These are phyloP conservation scores for Sindora glabra DNA, from an alignment of 306 rosid species.

Conservation along the genomic window DNA sequence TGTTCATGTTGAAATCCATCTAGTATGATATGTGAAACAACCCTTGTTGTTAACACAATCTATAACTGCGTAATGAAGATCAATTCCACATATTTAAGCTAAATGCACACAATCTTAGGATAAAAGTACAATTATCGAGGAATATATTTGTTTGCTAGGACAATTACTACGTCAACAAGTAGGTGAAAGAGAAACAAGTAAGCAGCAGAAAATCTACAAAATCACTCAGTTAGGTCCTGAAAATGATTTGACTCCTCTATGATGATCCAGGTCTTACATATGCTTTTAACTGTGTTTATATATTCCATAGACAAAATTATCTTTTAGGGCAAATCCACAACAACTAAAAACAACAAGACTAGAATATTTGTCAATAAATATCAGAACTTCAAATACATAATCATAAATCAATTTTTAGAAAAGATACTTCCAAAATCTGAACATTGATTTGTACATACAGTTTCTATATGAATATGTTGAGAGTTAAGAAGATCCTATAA, in stretches of 20 bases:
- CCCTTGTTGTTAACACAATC: constrained; percentile 63
- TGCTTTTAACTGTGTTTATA: not conserved
- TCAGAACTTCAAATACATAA: constrained; percentile 5
- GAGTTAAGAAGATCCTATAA: not conserved
- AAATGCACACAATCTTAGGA: not conserved
- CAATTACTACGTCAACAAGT: not conserved
- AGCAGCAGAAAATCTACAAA: constrained; percentile 3
- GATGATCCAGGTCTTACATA: constrained; percentile 9
- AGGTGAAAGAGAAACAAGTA: not conserved
- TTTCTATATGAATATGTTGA: not conserved
- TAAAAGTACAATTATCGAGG: constrained; percentile 13
- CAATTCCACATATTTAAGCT: constrained; percentile 5
- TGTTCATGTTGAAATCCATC: constrained; percentile 74
- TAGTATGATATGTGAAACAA: constrained; percentile 63
- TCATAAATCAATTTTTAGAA: not conserved
- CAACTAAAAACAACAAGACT: not conserved
- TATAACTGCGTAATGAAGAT: constrained; percentile 44
- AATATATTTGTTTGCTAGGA: constrained; percentile 1
- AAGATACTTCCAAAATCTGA: not conserved
- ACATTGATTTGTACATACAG: not conserved
- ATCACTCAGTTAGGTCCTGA: not conserved
- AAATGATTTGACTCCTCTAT: not conserved
- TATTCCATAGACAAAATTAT: not conserved
- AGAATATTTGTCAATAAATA: not conserved
- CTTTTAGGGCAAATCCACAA: not conserved